Evolutionary conservation across 2,329 filamentous ascomycete genomes (phyloP).

Genomic region (Claviceps digitariae): DNA sequence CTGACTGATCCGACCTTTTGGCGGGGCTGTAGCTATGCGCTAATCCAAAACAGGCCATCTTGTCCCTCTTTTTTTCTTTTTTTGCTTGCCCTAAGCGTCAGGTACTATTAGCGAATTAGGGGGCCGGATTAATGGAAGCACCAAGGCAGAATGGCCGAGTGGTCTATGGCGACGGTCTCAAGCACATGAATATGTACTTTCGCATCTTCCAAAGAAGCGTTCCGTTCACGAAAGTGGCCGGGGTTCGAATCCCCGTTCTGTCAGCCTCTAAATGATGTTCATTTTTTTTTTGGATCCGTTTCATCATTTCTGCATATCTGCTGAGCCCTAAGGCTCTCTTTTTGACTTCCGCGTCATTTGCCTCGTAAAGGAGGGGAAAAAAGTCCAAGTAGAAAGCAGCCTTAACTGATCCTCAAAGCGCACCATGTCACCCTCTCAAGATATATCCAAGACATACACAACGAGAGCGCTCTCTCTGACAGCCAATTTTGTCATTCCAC

Average conservation of each 20-base stretch:
- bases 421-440: too few relatives aligned
- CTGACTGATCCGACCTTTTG: constrained; percentile 5
- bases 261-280: background rate
- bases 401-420: too few relatives aligned
- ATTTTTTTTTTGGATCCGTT: background rate
- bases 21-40: background rate
- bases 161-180: constrained; percentile 13
- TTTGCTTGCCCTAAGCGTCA: background rate
- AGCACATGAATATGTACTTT: constrained; percentile 9
- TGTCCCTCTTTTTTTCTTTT: background rate
- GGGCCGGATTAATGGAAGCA: accelerated
- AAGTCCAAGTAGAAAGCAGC: too few relatives aligned
- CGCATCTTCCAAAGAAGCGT: constrained; percentile 8
- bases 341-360: too few relatives aligned
- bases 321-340: too few relatives aligned
- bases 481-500: too few relatives aligned
- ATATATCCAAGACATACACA: too few relatives aligned
- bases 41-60: background rate
- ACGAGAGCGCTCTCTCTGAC: too few relatives aligned
- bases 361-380: too few relatives aligned
- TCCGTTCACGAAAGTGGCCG: constrained; percentile 15
- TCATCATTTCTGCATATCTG: too few relatives aligned
- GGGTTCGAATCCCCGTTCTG: constrained; percentile 15
- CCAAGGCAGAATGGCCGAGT: constrained; percentile 12
- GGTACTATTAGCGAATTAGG: background rate